Conservation (phyloP, 495 filamentous ascomycete genomes). For the Talaromyces wortmannii region DNA sequence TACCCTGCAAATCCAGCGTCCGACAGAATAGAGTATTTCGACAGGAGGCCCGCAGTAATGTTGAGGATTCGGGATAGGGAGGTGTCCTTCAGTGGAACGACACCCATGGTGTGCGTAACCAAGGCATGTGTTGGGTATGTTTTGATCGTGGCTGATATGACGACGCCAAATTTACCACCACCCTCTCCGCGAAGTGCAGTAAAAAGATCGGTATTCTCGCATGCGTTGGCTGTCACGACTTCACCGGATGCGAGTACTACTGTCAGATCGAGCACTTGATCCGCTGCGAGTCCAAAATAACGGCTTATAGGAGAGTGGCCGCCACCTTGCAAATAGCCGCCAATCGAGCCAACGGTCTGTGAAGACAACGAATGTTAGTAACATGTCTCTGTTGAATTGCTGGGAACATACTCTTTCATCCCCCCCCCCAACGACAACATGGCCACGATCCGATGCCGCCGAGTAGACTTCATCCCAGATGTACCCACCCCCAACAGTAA, state of each 20-base stretch:
- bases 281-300: conserved; percentile 26
- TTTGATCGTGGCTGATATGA: conserved; percentile 33
- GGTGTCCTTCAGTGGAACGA: conserved; percentile 9
- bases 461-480: conserved; percentile 27
- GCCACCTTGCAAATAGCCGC: conserved; percentile 30
- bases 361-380: neutral
- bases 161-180: conserved; percentile 41
- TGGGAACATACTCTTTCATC: neutral
- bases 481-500: conserved; percentile 29
- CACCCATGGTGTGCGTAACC: conserved; percentile 10
- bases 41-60: conserved; percentile 7
- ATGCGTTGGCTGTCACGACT: conserved; percentile 36
- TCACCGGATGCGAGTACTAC: conserved; percentile 49
- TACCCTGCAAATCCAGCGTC: conserved; percentile 27
- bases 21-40: conserved; percentile 10
- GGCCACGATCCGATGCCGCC: conserved; percentile 13
- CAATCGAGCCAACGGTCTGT: conserved; percentile 28
- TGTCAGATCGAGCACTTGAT: conserved; percentile 27
- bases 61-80: conserved; percentile 6
- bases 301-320: conserved; percentile 23
- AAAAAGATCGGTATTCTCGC: conserved; percentile 50
- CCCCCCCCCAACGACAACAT: conserved; percentile 29
- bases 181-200: conserved; percentile 42
- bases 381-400: conserved; percentile 17
- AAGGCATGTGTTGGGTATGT: conserved; percentile 21